phyloP scores from a whole-genome alignment of 2,329 filamentous ascomycete species.

The Paracoccidioides lutzii region DNA sequence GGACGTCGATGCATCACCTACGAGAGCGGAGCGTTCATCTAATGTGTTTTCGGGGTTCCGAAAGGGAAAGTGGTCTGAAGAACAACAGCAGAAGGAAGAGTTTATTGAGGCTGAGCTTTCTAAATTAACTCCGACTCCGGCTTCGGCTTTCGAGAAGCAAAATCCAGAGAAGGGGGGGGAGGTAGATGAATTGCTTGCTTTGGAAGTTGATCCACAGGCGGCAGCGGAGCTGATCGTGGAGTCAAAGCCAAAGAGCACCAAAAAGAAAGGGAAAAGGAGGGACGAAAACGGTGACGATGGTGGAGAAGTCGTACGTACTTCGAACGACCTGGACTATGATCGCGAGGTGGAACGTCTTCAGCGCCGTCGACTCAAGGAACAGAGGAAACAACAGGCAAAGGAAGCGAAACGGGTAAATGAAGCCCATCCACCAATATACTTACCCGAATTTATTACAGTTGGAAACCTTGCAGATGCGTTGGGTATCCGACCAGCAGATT shows the following conservation, averaged over 20 bases:
- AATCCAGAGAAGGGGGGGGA: not conserved
- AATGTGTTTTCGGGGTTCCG: not conserved
- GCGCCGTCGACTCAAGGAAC: not conserved
- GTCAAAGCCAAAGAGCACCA: not conserved
- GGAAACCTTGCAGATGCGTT: constrained; percentile 64
- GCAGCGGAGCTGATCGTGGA: not conserved
- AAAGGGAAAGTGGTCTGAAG: constrained; percentile 1
- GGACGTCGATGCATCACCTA: not conserved
- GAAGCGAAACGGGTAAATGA: constrained; percentile 33
- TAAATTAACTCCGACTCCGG: not conserved
- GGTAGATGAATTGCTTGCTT: not conserved
- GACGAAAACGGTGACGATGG: not conserved
- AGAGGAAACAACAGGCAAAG: constrained; percentile 27
- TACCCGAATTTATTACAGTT: constrained; percentile 90
- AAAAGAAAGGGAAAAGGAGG: not conserved
- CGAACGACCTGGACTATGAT: not conserved
- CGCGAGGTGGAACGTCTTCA: not conserved
- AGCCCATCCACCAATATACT: constrained; percentile 50
- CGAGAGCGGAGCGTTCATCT: not conserved
- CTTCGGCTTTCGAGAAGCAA: not conserved
- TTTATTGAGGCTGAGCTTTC: not conserved
- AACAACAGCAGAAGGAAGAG: not conserved
- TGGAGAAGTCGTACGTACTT: not conserved
- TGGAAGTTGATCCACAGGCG: not conserved
- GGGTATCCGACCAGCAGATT: constrained; percentile 55